These are phyloP conservation scores for Hymenoscyphus linearis DNA, from an alignment of 2,329 filamentous ascomycete species.

Conservation along the genomic window DNA sequence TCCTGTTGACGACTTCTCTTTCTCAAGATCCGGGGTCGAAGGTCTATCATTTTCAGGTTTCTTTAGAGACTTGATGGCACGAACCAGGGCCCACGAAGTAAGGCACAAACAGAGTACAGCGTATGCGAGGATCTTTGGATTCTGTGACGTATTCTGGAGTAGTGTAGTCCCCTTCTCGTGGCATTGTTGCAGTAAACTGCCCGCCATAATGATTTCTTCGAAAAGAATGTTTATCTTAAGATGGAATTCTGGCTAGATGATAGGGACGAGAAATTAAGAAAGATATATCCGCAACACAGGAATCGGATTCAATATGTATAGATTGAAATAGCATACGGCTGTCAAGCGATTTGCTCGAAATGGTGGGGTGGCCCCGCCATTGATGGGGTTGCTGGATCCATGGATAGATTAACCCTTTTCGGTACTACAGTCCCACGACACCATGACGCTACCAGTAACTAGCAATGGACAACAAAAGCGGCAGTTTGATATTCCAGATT, in stretches of 20 bases:
- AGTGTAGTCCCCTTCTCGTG: constrained; percentile 4
- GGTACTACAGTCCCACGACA: constrained; percentile 9
- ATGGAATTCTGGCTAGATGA: too few relatives aligned
- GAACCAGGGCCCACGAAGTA: constrained; percentile 22
- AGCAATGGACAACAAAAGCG: not conserved
- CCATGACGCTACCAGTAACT: too few relatives aligned
- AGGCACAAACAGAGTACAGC: constrained; percentile 14
- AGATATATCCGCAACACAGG: not conserved
- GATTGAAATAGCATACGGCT: not conserved
- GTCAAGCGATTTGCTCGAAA: constrained; percentile 1
- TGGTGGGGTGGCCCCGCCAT: constrained; percentile 1
- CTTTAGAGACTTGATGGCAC: constrained; percentile 19
- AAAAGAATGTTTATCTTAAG: too few relatives aligned
- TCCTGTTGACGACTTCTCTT: constrained; percentile 12
- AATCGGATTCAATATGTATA: not conserved
- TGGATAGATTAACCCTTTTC: constrained; percentile 26
- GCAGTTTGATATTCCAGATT: too few relatives aligned
- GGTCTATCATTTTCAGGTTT: constrained; percentile 15
- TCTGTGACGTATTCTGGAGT: constrained; percentile 7
- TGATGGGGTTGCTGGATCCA: not conserved
- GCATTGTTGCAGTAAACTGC: constrained; percentile 8
- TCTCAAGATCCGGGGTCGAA: constrained; percentile 29
- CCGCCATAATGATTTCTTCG: not conserved
- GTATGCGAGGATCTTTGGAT: constrained; percentile 22
- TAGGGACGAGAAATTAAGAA: not conserved